Percentiles rank a stretch among this genome's conserved stretches.
phyloP scores from a whole-genome alignment of 2,329 filamentous ascomycete genomes.

The Myriosclerotinia curreyana region DNA sequence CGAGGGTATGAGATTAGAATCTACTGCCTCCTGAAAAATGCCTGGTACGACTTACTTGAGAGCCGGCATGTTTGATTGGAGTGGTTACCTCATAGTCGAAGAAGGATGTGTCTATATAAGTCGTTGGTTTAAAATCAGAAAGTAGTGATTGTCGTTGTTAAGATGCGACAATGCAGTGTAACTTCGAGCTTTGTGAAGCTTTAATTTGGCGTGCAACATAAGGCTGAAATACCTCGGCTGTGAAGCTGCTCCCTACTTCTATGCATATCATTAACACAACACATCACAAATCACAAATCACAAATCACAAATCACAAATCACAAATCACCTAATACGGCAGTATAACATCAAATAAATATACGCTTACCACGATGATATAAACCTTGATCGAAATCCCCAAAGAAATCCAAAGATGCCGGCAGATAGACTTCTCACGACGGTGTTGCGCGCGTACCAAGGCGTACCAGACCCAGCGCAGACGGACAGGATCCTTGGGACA shows the following conservation, averaged over 20 bases:
- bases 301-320: constrained; percentile 6
- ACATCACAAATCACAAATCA: constrained; percentile 2
- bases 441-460: constrained; percentile 39
- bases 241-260: neutral
- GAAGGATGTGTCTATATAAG: neutral
- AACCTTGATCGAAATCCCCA: neutral
- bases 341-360: neutral
- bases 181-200: neutral
- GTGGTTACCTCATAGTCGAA: neutral
- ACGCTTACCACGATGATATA: neutral
- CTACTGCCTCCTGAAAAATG: neutral
- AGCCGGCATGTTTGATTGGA: constrained; percentile 24
- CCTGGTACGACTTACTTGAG: constrained; percentile 26
- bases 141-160: neutral
- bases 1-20: constrained; percentile 21
- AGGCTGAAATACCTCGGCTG: constrained; percentile 18
- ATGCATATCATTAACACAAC: neutral
- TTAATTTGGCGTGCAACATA: neutral
- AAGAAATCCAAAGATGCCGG: constrained; percentile 29
- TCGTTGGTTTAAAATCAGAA: neutral
- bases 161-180: constrained; percentile 6
- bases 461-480: constrained; percentile 31
- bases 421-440: constrained; percentile 38
- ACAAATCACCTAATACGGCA: neutral
- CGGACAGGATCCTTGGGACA: constrained; percentile 45